A percentile compares a stretch with the other conserved stretches of the same genome.
phyloP scores from a whole-genome alignment of 2,329 filamentous ascomycete species.

The Ceratocystis colombiana region DNA sequence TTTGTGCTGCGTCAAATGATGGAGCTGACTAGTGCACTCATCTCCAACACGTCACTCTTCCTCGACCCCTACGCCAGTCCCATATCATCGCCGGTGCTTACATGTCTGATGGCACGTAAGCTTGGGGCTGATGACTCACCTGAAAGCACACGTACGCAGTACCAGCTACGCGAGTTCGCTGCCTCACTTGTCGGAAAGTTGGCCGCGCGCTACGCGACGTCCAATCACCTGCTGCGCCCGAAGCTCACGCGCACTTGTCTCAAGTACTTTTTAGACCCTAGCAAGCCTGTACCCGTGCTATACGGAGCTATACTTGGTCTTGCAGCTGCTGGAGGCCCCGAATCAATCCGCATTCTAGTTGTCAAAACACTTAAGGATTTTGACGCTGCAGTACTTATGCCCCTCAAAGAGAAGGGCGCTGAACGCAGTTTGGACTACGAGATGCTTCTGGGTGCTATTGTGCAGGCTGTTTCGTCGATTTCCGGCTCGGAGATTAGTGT shows the following conservation, averaged over 20 bases:
- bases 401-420: conserved; percentile 41
- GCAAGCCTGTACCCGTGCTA: conserved; percentile 70
- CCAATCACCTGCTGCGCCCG: conserved; percentile 71
- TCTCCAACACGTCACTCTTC: conserved; percentile 73
- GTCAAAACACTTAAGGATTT: conserved; percentile 48
- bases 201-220: conserved; percentile 67
- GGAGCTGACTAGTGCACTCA: conserved; percentile 73
- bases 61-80: conserved; percentile 50
- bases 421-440: conserved; percentile 45
- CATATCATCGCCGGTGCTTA: conserved; percentile 78
- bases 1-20: conserved; percentile 88
- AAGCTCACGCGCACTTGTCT: conserved; percentile 88
- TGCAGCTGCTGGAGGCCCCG: conserved; percentile 60
- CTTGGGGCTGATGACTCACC: conserved; percentile 52
- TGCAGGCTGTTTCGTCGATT: conserved; percentile 44
- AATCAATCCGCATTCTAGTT: conserved; percentile 47
- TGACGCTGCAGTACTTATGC: conserved; percentile 44
- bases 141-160: conserved; percentile 53
- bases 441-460: conserved; percentile 46
- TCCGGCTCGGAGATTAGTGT: conserved; percentile 30
- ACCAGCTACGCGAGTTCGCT: conserved; percentile 72
- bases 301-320: conserved; percentile 82
- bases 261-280: conserved; percentile 81
- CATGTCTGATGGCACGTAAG: conserved; percentile 71
- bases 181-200: conserved; percentile 73